Conservation (phyloP, 2,329 filamentous ascomycete genomes). For the Emmonsiellopsis sp. region DNA sequence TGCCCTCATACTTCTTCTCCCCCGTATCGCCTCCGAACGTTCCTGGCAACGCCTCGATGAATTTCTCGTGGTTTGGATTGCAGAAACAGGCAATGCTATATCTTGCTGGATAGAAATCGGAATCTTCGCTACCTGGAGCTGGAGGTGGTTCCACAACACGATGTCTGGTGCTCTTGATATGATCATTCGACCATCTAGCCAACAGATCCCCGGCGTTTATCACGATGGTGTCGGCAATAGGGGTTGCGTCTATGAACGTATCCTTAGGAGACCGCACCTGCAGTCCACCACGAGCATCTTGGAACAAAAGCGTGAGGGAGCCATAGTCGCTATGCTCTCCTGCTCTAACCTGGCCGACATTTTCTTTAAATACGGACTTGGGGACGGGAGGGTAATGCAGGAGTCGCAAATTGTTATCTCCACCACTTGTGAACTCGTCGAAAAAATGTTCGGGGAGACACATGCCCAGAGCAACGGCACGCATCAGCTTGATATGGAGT, state of each 20-base stretch:
- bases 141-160: slow-evolving; percentile 76
- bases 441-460: slow-evolving; percentile 64
- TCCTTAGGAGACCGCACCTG: slow-evolving; percentile 63
- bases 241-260: slow-evolving; percentile 71
- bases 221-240: slow-evolving; percentile 71
- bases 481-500: slow-evolving; percentile 70
- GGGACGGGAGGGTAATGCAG: slow-evolving; percentile 66
- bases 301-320: slow-evolving; percentile 44
- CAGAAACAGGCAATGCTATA: slow-evolving; percentile 93
- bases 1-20: slow-evolving; percentile 68
- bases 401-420: slow-evolving; percentile 62
- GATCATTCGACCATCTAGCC: slow-evolving; percentile 82
- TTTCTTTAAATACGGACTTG: slow-evolving; percentile 55
- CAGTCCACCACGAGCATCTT: slow-evolving; percentile 48
- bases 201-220: slow-evolving; percentile 84
- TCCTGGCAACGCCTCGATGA: slow-evolving; percentile 72
- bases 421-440: slow-evolving; percentile 60
- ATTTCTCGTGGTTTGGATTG: slow-evolving; percentile 68
- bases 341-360: slow-evolving; percentile 62
- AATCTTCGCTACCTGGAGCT: slow-evolving; percentile 36
- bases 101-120: slow-evolving; percentile 57
- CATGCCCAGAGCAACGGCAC: slow-evolving; percentile 75
- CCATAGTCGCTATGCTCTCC: slow-evolving; percentile 66
- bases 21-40: slow-evolving; percentile 54
- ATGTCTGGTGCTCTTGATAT: slow-evolving; percentile 82